Conservation (phyloP, 192 early-diverging fungal genomes). For the Powellomyces hirtus region DNA sequence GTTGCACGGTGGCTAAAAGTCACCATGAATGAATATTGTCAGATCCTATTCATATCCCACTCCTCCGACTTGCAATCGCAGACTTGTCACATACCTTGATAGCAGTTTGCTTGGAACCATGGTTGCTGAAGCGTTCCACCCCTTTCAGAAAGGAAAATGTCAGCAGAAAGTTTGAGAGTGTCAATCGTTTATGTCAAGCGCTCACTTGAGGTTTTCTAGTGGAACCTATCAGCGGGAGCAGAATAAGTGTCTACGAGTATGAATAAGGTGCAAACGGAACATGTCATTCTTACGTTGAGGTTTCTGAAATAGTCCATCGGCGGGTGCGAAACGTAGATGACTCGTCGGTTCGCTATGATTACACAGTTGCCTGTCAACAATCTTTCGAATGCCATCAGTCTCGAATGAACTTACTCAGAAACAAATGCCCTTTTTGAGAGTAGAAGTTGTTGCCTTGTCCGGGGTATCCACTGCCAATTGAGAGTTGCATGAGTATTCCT, state of each 20-base stretch:
- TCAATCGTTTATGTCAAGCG: no score
- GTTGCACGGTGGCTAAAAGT: slow-evolving; percentile 22
- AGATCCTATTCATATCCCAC: no score
- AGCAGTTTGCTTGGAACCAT: slow-evolving; percentile 57
- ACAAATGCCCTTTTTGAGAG: slow-evolving; percentile 4
- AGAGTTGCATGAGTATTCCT: no score
- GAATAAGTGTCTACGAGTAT: no score
- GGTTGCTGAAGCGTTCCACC: slow-evolving; percentile 49
- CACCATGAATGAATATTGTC: no score
- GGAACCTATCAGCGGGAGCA: no score
- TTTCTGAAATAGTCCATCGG: no score
- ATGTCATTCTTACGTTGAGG: no score
- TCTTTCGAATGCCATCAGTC: background rate
- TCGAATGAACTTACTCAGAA: slow-evolving; percentile 12
- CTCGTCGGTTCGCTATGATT: slow-evolving; percentile 19
- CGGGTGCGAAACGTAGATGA: slow-evolving; percentile 24
- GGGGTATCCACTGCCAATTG: slow-evolving; percentile 34
- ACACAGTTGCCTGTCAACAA: background rate
- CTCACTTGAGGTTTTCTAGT: no score
- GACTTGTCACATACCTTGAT: slow-evolving; percentile 35
- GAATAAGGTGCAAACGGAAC: no score
- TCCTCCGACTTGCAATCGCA: no score
- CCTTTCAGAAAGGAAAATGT: slow-evolving; percentile 11
- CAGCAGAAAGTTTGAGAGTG: no score
- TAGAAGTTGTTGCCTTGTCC: slow-evolving; percentile 27